These are phyloP conservation scores for Backusella parvicylindrica DNA, from an alignment of 192 early-diverging fungal genomes.

Conservation along the genomic window DNA sequence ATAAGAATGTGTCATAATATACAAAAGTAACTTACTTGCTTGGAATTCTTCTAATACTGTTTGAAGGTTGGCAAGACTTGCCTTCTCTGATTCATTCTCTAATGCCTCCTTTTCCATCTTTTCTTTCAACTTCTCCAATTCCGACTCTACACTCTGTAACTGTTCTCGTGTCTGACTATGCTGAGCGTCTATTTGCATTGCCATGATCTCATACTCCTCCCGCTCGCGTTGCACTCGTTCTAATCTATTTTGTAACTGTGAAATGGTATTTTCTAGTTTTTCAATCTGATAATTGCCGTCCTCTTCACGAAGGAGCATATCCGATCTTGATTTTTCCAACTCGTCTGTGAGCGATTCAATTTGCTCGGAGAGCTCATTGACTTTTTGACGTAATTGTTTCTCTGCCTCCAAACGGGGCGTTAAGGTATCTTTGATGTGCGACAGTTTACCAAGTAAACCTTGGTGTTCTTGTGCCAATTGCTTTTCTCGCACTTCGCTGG, in stretches of 20 bases:
- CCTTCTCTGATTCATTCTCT: slow-evolving; percentile 54
- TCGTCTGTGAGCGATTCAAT: slow-evolving; percentile 42
- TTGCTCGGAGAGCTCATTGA: slow-evolving; percentile 52
- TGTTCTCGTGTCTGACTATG: slow-evolving; percentile 51
- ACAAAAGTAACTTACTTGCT: slow-evolving; percentile 46
- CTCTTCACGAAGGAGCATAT: slow-evolving; percentile 62
- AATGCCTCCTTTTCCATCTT: slow-evolving; percentile 43
- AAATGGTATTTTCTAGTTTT: slow-evolving; percentile 47
- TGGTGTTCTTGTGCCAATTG: slow-evolving; percentile 55
- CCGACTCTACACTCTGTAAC: slow-evolving; percentile 22
- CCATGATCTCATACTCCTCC: slow-evolving; percentile 54
- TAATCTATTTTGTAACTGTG: slow-evolving; percentile 53
- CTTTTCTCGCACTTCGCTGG: slow-evolving; percentile 34
- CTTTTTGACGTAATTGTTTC: slow-evolving; percentile 59
- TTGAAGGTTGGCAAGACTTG: slow-evolving; percentile 77
- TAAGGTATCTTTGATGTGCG: slow-evolving; percentile 76
- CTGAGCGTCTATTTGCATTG: slow-evolving; percentile 54
- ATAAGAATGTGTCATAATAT: background rate
- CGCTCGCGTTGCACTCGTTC: slow-evolving; percentile 57
- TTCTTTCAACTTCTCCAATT: slow-evolving; percentile 47
- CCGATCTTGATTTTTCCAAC: slow-evolving; percentile 53
- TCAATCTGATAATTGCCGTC: slow-evolving; percentile 54
- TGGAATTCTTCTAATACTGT: slow-evolving; percentile 88
- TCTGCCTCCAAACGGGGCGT: slow-evolving; percentile 83
- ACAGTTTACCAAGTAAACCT: slow-evolving; percentile 68